A percentile compares a stretch with the other conserved stretches of the same genome.
Evolutionary conservation across 768 basidiomycete genomes (phyloP).

Genomic region (Lepiota venenata): DNA sequence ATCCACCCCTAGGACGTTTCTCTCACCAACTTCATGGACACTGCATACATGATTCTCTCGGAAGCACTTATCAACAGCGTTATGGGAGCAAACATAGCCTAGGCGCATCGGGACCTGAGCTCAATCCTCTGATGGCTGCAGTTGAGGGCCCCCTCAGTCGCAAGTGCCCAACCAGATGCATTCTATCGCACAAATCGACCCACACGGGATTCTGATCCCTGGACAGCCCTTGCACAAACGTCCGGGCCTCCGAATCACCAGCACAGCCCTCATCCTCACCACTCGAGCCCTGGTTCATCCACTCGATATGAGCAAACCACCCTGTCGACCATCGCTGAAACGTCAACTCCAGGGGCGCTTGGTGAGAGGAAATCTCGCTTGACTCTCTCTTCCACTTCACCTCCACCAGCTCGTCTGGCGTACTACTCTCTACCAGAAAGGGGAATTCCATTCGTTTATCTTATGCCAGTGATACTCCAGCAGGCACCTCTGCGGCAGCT

Average conservation of each 20-base stretch:
- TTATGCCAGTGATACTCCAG: not conserved
- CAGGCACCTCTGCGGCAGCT: not conserved
- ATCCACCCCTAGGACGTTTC: not conserved
- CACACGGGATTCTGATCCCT: not conserved
- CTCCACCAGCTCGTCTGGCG: not conserved
- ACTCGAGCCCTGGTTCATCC: not conserved
- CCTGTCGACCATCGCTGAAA: slow-evolving; percentile 7
- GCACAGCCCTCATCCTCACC: not conserved
- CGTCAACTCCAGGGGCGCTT: not conserved
- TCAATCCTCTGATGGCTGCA: not conserved
- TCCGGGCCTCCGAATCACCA: not conserved
- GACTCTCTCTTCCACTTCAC: not conserved
- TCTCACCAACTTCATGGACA: not conserved
- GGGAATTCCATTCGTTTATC: not conserved
- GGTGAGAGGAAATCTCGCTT: not conserved
- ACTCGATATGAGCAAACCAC: not conserved
- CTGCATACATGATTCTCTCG: not conserved
- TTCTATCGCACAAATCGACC: not conserved
- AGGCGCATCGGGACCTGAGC: not conserved
- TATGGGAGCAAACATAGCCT: not conserved
- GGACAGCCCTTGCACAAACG: too few relatives aligned
- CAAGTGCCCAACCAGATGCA: not conserved
- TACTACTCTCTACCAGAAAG: not conserved
- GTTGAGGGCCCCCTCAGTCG: not conserved
- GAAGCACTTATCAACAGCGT: not conserved